These are phyloP conservation scores for Phytophthora litchii DNA, from an alignment of 352 stramenopile species.

Conservation along the genomic window DNA sequence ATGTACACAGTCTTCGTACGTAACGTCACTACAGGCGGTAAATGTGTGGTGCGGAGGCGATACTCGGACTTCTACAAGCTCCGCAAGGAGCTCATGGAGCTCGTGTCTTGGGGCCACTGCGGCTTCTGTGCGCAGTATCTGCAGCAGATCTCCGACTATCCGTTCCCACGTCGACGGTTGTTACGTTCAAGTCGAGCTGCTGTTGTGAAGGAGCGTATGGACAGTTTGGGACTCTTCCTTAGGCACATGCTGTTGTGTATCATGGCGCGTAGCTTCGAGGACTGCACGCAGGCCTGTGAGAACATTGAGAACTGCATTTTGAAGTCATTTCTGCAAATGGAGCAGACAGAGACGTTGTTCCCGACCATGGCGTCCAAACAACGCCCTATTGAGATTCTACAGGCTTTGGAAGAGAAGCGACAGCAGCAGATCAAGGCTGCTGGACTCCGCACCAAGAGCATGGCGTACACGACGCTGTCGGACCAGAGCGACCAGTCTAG, in stretches of 20 bases:
- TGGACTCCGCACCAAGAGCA: constrained; percentile 57
- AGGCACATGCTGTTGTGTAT: constrained; percentile 79
- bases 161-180: constrained; percentile 76
- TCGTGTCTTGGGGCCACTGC: constrained; percentile 84
- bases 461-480: constrained; percentile 46
- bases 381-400: constrained; percentile 63
- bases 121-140: constrained; percentile 63
- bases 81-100: constrained; percentile 81
- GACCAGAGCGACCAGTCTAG: constrained; percentile 46
- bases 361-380: constrained; percentile 58
- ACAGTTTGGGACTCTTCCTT: constrained; percentile 79
- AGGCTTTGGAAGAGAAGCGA: constrained; percentile 75
- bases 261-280: constrained; percentile 69
- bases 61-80: constrained; percentile 90
- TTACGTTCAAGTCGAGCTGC: constrained; percentile 70
- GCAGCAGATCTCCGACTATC: constrained; percentile 76
- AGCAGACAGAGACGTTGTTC: constrained; percentile 59
- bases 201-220: constrained; percentile 87
- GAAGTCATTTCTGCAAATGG: constrained; percentile 79
- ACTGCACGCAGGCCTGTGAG: constrained; percentile 64
- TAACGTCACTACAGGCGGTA: constrained; percentile 71
- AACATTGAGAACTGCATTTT: constrained; percentile 80
- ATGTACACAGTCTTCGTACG: constrained; percentile 88
- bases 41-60: constrained; percentile 77
- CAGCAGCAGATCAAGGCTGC: constrained; percentile 73